Percentiles rank a stretch among this genome's conserved stretches.
These are phyloP conservation scores for Zygnema cylindricum DNA, from an alignment of 139 green algal genomes.

Conservation along the genomic window DNA sequence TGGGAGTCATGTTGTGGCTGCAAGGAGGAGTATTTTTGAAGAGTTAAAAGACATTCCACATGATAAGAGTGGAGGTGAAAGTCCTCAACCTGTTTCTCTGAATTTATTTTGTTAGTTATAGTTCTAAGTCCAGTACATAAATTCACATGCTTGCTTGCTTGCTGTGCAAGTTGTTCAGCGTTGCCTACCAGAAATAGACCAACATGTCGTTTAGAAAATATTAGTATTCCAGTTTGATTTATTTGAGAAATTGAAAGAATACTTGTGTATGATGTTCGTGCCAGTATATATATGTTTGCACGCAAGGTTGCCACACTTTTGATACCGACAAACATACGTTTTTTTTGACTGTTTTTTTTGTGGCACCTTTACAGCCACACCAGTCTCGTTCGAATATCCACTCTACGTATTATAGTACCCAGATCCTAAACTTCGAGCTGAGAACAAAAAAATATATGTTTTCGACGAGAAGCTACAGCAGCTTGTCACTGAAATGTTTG, in stretches of 20 bases:
- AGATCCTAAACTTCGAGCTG: conserved; percentile 84
- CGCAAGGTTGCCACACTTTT: background rate
- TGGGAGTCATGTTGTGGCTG: too few relatives aligned
- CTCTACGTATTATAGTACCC: conserved; percentile 87
- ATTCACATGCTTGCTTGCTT: too few relatives aligned
- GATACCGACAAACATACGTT: background rate
- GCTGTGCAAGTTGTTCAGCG: too few relatives aligned
- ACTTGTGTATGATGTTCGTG: too few relatives aligned
- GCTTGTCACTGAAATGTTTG: conserved; percentile 90
- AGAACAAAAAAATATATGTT: conserved; percentile 76
- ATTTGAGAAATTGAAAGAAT: background rate
- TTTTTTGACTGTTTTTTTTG: background rate
- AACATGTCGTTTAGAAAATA: too few relatives aligned
- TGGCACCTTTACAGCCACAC: background rate
- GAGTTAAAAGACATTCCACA: conserved; percentile 7
- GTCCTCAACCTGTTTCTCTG: background rate
- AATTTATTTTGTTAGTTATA: background rate
- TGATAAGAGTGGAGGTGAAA: conserved; percentile 14
- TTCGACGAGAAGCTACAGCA: conserved; percentile 81
- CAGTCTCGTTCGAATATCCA: conserved; percentile 38
- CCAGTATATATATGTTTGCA: background rate
- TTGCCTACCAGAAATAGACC: too few relatives aligned
- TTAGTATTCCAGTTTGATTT: background rate
- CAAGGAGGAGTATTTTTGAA: background rate
- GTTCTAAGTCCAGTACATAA: too few relatives aligned